phyloP scores from a whole-genome alignment of 371 early-diverging fungal species.

The Actinomucor elegans region DNA sequence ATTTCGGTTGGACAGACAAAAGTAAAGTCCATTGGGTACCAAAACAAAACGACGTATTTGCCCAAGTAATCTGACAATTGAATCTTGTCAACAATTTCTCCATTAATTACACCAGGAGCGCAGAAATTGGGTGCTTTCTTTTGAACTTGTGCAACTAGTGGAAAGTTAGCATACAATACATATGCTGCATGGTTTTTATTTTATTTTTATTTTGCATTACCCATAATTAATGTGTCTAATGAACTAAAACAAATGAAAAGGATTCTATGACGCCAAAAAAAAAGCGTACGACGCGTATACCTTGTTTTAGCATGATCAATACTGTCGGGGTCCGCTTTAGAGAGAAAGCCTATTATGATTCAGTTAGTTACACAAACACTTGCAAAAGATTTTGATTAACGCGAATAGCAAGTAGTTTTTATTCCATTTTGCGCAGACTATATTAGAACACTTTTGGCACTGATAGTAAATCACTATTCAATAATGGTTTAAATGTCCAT shows the following conservation, averaged over 20 bases:
- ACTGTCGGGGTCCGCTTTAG: too few species aligned
- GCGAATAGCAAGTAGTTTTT: too few species aligned
- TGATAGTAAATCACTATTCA: too few species aligned
- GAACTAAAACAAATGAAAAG: background rate
- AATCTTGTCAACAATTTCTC: slow-evolving; percentile 67
- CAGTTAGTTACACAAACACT: too few species aligned
- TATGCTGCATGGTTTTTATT: too few species aligned
- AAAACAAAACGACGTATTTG: slow-evolving; percentile 48
- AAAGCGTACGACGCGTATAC: too few species aligned
- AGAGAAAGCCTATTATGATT: too few species aligned
- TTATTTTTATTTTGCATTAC: background rate
- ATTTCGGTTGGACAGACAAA: slow-evolving; percentile 74
- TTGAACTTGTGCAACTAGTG: slow-evolving; percentile 28
- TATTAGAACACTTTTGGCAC: too few species aligned
- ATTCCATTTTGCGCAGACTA: too few species aligned
- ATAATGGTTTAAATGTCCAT: too few species aligned
- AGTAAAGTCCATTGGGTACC: slow-evolving; percentile 49
- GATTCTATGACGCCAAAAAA: background rate
- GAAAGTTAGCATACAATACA: background rate
- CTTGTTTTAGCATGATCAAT: too few species aligned
- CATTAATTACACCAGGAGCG: slow-evolving; percentile 69
- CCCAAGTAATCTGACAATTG: slow-evolving; percentile 87
- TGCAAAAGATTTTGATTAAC: too few species aligned
- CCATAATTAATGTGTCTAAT: background rate
- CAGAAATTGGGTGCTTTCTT: slow-evolving; percentile 73